Evolutionary conservation across 441 rosid genomes (phyloP), one percentile per base, ranked within the genome.

Genomic region (Euphorbia celastroides): DNA sequence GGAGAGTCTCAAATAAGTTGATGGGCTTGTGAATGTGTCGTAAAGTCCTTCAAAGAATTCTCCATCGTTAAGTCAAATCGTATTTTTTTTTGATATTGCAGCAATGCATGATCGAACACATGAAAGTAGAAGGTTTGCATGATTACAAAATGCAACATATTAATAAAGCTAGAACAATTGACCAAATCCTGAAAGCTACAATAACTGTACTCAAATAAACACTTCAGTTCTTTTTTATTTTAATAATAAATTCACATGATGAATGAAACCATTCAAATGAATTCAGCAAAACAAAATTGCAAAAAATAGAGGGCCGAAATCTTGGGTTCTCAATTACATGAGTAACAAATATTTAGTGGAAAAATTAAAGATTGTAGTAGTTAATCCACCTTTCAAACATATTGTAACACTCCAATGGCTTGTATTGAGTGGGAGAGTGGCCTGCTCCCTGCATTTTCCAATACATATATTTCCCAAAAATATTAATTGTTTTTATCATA

Each of bases 381-480:
- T 73, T 69, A 42, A 70, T 69, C 68, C 68, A 70, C 60, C 74
- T 64, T 38, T 65, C 57, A 42, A 69, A 69, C 80, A 73, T 69
- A 20, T 72, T 68, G 13, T 27, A 71, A 59, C 77, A 69, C 31
- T 69, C 36, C 58, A 44, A 14, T 2, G 70, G 68, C 42, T 44
- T 54, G 61, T 60, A 76, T 57, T 68, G 68, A 4, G 70, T 58
- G 0, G 75, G 70, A 59, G 75, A 71, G 12, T 71, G 75, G 9
- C 79, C 72, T 4, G 67, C 26, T 12, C 79, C 79, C 69, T 75
- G 56, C 8, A 42, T 42, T 32, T 34, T 0, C 38, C 6, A 0
- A 8, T 3, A 3, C n/a, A n/a, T 0, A n/a, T 9, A 1, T 38
- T 3, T 9, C 44, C 44, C 44, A 38, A 3, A 38, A 4, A 38